Base-by-base conservation (phyloP, 2,329 filamentous ascomycete species). In the Rugonectria rugulosa region DNA sequence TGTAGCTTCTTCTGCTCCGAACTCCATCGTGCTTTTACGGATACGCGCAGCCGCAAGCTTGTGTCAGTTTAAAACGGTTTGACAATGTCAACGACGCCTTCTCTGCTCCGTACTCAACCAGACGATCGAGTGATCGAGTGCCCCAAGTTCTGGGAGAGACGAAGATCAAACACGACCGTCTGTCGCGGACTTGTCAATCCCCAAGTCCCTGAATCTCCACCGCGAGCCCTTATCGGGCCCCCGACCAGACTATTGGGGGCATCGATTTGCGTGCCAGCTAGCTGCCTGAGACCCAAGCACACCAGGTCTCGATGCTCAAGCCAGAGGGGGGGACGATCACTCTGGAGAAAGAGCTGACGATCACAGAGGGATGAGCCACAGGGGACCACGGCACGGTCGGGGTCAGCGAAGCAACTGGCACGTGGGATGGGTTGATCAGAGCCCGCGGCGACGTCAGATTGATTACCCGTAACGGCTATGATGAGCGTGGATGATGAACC, bases 31-130 rank as follows among this genome's bases (percentile, higher is more conserved):
- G n/a, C n/a, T n/a, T n/a, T n/a, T n/a, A n/a, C n/a, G n/a, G n/a
- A n/a, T n/a, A n/a, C n/a, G n/a, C n/a, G n/a, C n/a, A n/a, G n/a
- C n/a, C n/a, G n/a, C n/a, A n/a, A n/a, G n/a, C n/a, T n/a, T n/a
- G 5, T 40, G 3, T 34, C 64, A 59, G 64, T 66, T 63, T 62
- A 57, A 67, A 67, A 67, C 64, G 64, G 64, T 54, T 36, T 11
- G 15, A 9, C 46, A 48, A 45, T n/a, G n/a, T n/a, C n/a, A n/a
- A n/a, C n/a, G n/a, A n/a, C n/a, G n/a, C n/a, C n/a, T n/a, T n/a
- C n/a, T n/a, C n/a, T n/a, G n/a, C n/a, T n/a, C n/a, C n/a, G n/a
- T n/a, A 41, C 38, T 20, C 26, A 47, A 37, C 23, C 32, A 31
- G 9, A 21, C 6, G 9, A 12, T 7, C 23, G 34, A 31, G 36